Evolutionary conservation across 176 grass and related monocot genomes (phyloP).

Genomic region (Aegilops tauschii): DNA sequence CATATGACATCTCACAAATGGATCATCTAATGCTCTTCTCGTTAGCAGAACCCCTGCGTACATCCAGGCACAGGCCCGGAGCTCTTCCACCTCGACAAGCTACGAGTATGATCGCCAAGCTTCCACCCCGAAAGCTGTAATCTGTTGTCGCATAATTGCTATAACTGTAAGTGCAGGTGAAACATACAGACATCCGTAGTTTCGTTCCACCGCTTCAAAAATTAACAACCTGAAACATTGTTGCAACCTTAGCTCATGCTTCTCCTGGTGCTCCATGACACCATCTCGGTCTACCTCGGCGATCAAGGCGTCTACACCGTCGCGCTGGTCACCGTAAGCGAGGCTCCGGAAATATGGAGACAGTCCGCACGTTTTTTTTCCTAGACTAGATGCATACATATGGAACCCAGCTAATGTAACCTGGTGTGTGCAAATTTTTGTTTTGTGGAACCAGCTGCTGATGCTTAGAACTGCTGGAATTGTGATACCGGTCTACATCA

Average conservation of each 20-base stretch:
- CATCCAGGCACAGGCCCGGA: constrained; percentile 31
- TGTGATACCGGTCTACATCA: constrained; percentile 59
- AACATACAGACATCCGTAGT: background rate
- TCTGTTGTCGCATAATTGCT: constrained; percentile 56
- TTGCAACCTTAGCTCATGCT: constrained; percentile 44
- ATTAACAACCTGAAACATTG: background rate
- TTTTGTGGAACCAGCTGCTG: constrained; percentile 32
- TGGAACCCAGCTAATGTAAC: background rate
- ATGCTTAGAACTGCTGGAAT: constrained; percentile 58
- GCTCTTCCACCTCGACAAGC: constrained; percentile 16
- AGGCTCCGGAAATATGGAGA: background rate
- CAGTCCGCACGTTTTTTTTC: background rate
- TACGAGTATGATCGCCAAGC: constrained; percentile 19
- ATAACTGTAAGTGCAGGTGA: constrained; percentile 40
- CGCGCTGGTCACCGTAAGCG: constrained; percentile 58
- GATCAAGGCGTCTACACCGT: constrained; percentile 38
- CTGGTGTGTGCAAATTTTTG: background rate
- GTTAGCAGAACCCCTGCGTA: constrained; percentile 39
- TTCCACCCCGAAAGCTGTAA: constrained; percentile 18
- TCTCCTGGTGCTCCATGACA: constrained; percentile 57
- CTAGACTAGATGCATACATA: background rate
- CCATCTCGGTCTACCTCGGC: constrained; percentile 37
- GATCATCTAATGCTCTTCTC: background rate
- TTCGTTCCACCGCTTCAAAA: background rate
- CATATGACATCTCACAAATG: background rate